These are phyloP conservation scores for Ceratobasidium sp. DNA, from an alignment of 1,284 basidiomycete genomes.

Conservation along the genomic window DNA sequence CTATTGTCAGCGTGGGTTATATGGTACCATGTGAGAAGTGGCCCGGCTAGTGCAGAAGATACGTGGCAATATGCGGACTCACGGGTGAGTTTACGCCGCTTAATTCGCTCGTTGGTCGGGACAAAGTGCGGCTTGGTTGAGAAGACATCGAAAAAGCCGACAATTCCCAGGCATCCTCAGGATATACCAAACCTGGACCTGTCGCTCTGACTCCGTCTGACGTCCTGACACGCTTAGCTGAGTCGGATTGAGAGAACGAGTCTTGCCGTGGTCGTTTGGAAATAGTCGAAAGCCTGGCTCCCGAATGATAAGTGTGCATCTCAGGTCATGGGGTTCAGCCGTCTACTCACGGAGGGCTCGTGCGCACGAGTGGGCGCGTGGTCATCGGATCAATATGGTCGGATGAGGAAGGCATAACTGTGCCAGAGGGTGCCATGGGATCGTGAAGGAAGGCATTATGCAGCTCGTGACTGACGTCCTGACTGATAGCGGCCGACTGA, in stretches of 20 bases:
- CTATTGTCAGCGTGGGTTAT: slow-evolving; percentile 27
- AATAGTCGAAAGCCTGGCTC: slow-evolving; percentile 1
- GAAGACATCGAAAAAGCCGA: slow-evolving; percentile 37
- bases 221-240: slow-evolving; percentile 13
- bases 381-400: slow-evolving; percentile 36
- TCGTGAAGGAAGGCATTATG: slow-evolving; percentile 20
- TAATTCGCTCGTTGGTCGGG: slow-evolving; percentile 37
- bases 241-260: slow-evolving; percentile 16
- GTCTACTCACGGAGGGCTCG: slow-evolving; percentile 31
- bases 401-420: slow-evolving; percentile 36
- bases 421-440: slow-evolving; percentile 31
- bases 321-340: neutral
- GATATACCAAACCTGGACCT: slow-evolving; percentile 6
- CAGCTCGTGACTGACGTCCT: slow-evolving; percentile 33
- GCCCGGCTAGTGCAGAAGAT: slow-evolving; percentile 21
- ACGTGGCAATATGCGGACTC: slow-evolving; percentile 39
- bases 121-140: slow-evolving; percentile 30
- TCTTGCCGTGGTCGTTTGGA: slow-evolving; percentile 33
- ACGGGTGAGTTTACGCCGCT: slow-evolving; percentile 37
- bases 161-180: slow-evolving; percentile 32
- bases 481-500: slow-evolving; percentile 28
- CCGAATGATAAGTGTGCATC: slow-evolving; percentile 17
- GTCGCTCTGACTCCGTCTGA: slow-evolving; percentile 22
- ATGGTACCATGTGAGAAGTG: slow-evolving; percentile 14
- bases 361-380: slow-evolving; percentile 32